Evolutionary conservation across 768 basidiomycete species (phyloP), one percentile per base, ranked within the genome.

Genomic region (Amanita pseudoporphyria): DNA sequence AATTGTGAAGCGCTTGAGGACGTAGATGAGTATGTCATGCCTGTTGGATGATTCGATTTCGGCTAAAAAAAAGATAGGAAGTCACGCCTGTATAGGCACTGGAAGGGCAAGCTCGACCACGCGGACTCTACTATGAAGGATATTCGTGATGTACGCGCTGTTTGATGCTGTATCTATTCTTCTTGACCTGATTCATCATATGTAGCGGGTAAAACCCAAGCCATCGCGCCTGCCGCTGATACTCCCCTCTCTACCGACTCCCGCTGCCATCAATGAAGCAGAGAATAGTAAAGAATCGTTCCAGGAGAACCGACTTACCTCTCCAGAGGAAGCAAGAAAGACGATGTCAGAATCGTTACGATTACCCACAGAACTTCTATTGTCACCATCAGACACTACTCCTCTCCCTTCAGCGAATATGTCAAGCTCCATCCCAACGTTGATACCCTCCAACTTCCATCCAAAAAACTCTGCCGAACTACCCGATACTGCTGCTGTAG

Each of bases 1-100:
- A 79, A 77, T 52, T 75, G 83, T 14, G 77, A 84, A 53, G 55
- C 72, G 26, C 69, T 76, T 52, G 72, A 69, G 12, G 70, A 73
- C 49, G 63, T 64, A 5, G 60, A 71, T 18, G 67, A 70, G 74
- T 79, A 45, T 57, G 74, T 65, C 44, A 14, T 9, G 2, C 19
- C 12, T 1, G 2, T 2, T 18, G 14, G 7, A 7, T 3, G 3
- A 9, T 32, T 1, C 31, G n/a, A 16, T 41, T 21, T 31, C 9
- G 16, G 35, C 47, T 55, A 14, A 30, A n/a, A 19, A 10, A n/a
- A 30, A 28, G 35, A 12, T 51, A 82, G 79, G 39, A 62, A 68
- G 28, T 56, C 67, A 16, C 65, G 69, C 44, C 68, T 71, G 10
- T 71, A 77, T 54, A 66, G 70, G 6, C 76, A 73, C 30, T 66